A percentile compares a stretch with the other conserved stretches of the same genome.
phyloP scores from a whole-genome alignment of 331 rosid species.

The Pyracantha coccinea region DNA sequence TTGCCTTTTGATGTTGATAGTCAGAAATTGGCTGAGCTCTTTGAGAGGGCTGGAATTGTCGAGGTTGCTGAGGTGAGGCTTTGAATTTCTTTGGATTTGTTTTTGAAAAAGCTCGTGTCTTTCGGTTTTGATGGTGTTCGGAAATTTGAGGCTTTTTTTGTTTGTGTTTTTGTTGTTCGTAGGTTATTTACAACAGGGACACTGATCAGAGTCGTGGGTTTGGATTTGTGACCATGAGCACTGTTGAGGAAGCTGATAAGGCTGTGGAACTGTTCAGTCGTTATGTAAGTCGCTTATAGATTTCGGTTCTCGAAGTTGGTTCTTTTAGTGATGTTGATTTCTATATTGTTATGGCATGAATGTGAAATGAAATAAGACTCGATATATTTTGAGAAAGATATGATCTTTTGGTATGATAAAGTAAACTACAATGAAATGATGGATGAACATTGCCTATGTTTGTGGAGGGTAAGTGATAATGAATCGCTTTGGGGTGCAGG shows the following conservation, averaged over 20 bases:
- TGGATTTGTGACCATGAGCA: conserved; percentile 92
- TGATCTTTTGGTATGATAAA: not conserved
- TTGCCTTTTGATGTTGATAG: conserved; percentile 86
- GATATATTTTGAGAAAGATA: not conserved
- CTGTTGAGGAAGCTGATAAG: conserved; percentile 73
- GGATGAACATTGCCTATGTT: not conserved
- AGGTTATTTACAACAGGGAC: conserved; percentile 85
- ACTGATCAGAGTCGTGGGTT: conserved; percentile 91
- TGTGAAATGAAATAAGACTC: not conserved
- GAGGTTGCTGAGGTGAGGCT: conserved; percentile 76
- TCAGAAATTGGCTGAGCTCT: conserved; percentile 56
- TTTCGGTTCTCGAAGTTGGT: not conserved
- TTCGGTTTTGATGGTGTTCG: not conserved
- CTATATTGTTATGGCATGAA: not conserved
- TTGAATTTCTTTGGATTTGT: not conserved
- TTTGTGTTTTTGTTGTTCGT: conserved; percentile 27
- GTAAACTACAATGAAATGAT: not conserved
- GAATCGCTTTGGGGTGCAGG: not conserved
- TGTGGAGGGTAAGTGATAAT: not conserved
- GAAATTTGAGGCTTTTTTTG: conserved; percentile 8
- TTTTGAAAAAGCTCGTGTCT: not conserved
- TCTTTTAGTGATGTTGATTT: not conserved
- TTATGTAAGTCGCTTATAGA: conserved; percentile 40
- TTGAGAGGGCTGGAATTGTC: conserved; percentile 69
- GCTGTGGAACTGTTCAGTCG: conserved; percentile 67